Conservation (phyloP, 2,329 filamentous ascomycete genomes). For the Clarireedia homoeocarpa region DNA sequence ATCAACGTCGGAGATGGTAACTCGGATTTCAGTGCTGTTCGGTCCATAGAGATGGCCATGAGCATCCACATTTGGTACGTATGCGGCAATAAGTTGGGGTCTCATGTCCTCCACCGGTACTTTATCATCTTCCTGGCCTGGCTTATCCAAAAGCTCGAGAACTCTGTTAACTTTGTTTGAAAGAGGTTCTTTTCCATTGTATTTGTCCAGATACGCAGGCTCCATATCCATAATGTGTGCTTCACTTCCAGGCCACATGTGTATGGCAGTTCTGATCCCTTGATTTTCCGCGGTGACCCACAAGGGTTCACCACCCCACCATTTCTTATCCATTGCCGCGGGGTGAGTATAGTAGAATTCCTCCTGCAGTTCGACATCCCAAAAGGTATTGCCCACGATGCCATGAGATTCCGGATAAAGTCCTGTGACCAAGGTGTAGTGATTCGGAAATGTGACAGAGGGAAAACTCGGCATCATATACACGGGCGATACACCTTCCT, state of each 20-base stretch:
- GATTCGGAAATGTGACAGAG: conserved; percentile 93
- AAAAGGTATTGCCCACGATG: conserved; percentile 90
- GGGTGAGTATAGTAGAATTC: conserved; percentile 88
- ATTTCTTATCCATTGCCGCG: conserved; percentile 68
- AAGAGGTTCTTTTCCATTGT: conserved; percentile 69
- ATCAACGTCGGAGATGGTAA: conserved; percentile 74
- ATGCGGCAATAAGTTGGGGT: conserved; percentile 87
- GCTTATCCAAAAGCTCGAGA: conserved; percentile 75
- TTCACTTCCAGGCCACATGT: conserved; percentile 99
- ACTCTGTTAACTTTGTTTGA: conserved; percentile 70
- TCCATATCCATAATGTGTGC: conserved; percentile 70
- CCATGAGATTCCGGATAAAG: conserved; percentile 90
- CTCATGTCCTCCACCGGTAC: conserved; percentile 47
- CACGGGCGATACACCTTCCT: conserved; percentile 76
- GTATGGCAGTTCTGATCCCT: conserved; percentile 70
- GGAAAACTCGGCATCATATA: conserved; percentile 96
- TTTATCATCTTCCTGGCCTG: conserved; percentile 56
- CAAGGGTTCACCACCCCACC: conserved; percentile 92
- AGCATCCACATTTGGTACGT: conserved; percentile 85
- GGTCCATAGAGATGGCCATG: conserved; percentile 86
- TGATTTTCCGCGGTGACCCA: conserved; percentile 89
- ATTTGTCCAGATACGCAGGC: conserved; percentile 77
- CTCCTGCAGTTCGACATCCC: conserved; percentile 68
- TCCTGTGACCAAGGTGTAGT: conserved; percentile 88
- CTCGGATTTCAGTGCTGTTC: conserved; percentile 84